A percentile compares a stretch with the other conserved stretches of the same genome.
These are phyloP conservation scores for Tardiomyces blankii DNA, from an alignment of 1,139 yeast genomes.

Conservation along the genomic window DNA sequence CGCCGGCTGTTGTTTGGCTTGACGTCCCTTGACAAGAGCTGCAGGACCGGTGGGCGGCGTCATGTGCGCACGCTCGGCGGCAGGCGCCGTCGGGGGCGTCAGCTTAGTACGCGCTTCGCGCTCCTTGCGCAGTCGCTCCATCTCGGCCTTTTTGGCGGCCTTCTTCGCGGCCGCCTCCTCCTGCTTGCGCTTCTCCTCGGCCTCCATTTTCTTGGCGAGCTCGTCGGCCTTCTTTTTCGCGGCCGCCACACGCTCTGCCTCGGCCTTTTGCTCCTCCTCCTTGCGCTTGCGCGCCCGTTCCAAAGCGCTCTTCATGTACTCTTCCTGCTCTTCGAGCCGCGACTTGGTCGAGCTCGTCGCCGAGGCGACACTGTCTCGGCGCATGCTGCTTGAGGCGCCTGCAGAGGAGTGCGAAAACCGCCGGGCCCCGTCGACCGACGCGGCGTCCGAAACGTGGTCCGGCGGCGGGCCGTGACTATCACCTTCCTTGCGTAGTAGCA, in stretches of 20 bases:
- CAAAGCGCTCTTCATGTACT: conserved; percentile 22
- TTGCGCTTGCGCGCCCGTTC: conserved; percentile 24
- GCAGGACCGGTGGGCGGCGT: neutral
- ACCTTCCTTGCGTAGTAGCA: neutral
- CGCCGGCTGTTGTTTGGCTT: neutral
- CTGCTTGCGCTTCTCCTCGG: conserved; percentile 3
- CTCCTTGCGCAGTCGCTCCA: conserved; percentile 1
- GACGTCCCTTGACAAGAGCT: neutral
- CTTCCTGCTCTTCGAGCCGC: conserved; percentile 23
- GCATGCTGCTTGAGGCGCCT: conserved; percentile 1
- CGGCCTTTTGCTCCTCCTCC: conserved; percentile 7
- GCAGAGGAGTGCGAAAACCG: conserved; percentile 3
- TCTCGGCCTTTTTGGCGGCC: conserved; percentile 1
- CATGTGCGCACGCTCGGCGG: neutral
- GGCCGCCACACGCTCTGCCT: conserved; percentile 4
- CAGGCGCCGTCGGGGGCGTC: neutral
- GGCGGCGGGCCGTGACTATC: conserved; percentile 1
- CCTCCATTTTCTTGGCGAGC: conserved; percentile 5
- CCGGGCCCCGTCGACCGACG: neutral
- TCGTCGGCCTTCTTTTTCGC: neutral
- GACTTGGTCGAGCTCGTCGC: conserved; percentile 5
- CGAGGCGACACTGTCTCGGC: conserved; percentile 1
- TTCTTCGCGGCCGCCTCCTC: conserved; percentile 1
- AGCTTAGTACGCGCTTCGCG: neutral
- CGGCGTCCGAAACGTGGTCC: neutral